Percentiles rank a stretch among this genome's conserved stretches.
Evolutionary conservation across 352 stramenopile species (phyloP).

Genomic region (Globisporangium splendens): DNA sequence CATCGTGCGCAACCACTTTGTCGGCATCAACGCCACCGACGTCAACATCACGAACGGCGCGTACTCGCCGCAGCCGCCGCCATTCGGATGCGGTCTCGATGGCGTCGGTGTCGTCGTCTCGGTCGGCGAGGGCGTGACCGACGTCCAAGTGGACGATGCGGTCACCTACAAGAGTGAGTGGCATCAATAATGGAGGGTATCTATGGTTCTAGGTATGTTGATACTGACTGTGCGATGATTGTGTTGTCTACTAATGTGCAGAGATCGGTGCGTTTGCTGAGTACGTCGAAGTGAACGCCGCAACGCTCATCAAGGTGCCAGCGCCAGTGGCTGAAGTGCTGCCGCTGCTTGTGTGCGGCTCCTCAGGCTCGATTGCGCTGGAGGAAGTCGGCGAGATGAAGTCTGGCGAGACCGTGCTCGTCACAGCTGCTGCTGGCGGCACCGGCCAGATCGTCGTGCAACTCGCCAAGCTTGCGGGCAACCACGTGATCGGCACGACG

Average conservation of each 20-base stretch:
- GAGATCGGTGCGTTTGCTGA: constrained; percentile 49
- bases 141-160: constrained; percentile 41
- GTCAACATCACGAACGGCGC: constrained; percentile 54
- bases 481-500: constrained; percentile 76
- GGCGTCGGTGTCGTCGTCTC: constrained; percentile 35
- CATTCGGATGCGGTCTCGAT: constrained; percentile 44
- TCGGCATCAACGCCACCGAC: constrained; percentile 55
- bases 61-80: constrained; percentile 35
- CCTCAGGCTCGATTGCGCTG: constrained; percentile 43
- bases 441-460: constrained; percentile 85
- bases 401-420: constrained; percentile 55
- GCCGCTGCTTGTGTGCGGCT: constrained; percentile 36
- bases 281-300: constrained; percentile 36
- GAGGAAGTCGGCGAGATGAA: constrained; percentile 57
- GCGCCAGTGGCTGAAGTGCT: constrained; percentile 15
- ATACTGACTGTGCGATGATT: not conserved
- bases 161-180: constrained; percentile 35
- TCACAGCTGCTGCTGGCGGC: constrained; percentile 62
- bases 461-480: constrained; percentile 77
- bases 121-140: constrained; percentile 39
- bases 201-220: not conserved
- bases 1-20: constrained; percentile 47
- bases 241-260: constrained; percentile 1
- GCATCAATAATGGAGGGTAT: not conserved
- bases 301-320: constrained; percentile 31